phyloP scores from a whole-genome alignment of 768 basidiomycete species.

The Lactarius tabidus region DNA sequence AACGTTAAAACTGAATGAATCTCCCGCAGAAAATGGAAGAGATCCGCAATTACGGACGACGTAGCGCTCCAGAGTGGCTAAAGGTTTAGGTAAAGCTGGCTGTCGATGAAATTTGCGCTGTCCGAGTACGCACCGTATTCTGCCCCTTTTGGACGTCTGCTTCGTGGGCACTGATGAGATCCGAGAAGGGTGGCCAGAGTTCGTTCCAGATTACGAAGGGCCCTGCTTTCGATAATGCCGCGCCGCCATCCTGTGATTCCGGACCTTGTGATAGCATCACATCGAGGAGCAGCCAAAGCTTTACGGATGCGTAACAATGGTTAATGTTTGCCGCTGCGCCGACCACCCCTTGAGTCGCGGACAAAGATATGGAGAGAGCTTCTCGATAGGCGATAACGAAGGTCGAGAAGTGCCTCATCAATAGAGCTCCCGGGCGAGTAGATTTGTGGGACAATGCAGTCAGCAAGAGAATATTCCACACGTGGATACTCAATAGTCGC shows the following conservation, averaged over 20 bases:
- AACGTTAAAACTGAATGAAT: constrained; percentile 50
- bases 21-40: constrained; percentile 59
- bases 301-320: constrained; percentile 63
- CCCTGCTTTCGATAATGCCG: constrained; percentile 23
- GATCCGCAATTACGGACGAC: constrained; percentile 59
- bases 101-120: constrained; percentile 5
- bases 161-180: constrained; percentile 48
- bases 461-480: constrained; percentile 64
- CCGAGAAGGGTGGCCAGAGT: constrained; percentile 68
- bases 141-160: constrained; percentile 41
- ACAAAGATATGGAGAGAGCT: constrained; percentile 31
- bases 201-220: constrained; percentile 64
- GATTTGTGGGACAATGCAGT: constrained; percentile 44
- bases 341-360: constrained; percentile 38
- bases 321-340: constrained; percentile 52
- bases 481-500: constrained; percentile 41
- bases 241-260: constrained; percentile 10
- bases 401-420: constrained; percentile 48
- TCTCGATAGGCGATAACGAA: constrained; percentile 48
- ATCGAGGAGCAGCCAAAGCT: constrained; percentile 65
- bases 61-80: constrained; percentile 54
- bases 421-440: constrained; percentile 36
- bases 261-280: constrained; percentile 31
- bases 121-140: constrained; percentile 27
- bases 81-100: background rate